phyloP scores from a whole-genome alignment of 1,284 basidiomycete species.

The Limonomyces culmigenus region DNA sequence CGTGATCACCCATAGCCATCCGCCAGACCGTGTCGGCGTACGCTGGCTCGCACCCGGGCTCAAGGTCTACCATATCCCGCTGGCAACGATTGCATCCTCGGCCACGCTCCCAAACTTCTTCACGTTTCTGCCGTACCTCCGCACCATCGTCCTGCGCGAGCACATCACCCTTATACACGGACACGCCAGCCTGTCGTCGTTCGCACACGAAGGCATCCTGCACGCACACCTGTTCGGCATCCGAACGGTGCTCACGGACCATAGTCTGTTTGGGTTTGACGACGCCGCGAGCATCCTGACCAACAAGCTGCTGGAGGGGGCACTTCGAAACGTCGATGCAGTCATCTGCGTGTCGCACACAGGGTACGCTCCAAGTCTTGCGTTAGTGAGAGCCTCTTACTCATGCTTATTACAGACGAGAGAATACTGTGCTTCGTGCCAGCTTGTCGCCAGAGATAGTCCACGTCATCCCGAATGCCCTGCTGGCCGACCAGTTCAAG shows the following conservation, averaged over 20 bases:
- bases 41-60: slow-evolving; percentile 75
- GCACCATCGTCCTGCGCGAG: slow-evolving; percentile 81
- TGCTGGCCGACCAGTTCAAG: slow-evolving; percentile 78
- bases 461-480: slow-evolving; percentile 88
- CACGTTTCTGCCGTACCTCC: slow-evolving; percentile 79
- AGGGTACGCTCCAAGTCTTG: slow-evolving; percentile 33
- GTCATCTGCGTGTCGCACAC: slow-evolving; percentile 97
- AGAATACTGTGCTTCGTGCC: slow-evolving; percentile 88
- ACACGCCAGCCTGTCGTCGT: slow-evolving; percentile 78
- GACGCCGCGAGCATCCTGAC: slow-evolving; percentile 94
- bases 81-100: slow-evolving; percentile 72
- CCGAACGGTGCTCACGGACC: slow-evolving; percentile 90
- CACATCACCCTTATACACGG: slow-evolving; percentile 80
- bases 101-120: slow-evolving; percentile 94
- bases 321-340: slow-evolving; percentile 80
- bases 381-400: not conserved
- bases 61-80: slow-evolving; percentile 93
- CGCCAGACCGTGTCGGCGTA: slow-evolving; percentile 72
- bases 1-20: slow-evolving; percentile 86
- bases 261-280: slow-evolving; percentile 90
- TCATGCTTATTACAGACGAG: slow-evolving; percentile 34
- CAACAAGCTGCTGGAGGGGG: slow-evolving; percentile 84
- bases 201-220: slow-evolving; percentile 86
- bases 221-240: slow-evolving; percentile 77
- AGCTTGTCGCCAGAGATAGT: slow-evolving; percentile 26